These are phyloP conservation scores for Cercospora beticola DNA, from an alignment of 2,329 filamentous ascomycete genomes.

Conservation along the genomic window DNA sequence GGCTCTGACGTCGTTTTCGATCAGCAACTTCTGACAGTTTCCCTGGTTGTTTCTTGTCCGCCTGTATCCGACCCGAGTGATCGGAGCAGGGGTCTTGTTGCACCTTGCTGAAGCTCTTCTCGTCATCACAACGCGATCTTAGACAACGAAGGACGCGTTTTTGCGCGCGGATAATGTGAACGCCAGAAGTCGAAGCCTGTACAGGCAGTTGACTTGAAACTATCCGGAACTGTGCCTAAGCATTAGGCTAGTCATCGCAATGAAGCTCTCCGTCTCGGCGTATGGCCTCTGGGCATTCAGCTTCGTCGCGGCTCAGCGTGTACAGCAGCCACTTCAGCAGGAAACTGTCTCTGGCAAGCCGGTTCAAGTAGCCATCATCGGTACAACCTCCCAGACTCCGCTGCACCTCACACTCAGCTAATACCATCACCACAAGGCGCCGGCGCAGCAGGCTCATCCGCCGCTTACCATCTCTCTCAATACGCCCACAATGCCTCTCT, in stretches of 20 bases:
- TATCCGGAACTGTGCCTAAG: background rate
- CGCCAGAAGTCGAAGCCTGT: background rate
- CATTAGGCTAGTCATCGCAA: background rate
- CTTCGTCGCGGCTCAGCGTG: conserved; percentile 2
- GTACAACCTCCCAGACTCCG: background rate
- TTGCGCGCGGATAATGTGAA: background rate
- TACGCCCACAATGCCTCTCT: conserved; percentile 64
- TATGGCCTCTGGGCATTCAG: background rate
- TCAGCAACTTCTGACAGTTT: background rate
- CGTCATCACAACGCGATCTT: background rate
- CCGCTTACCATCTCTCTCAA: conserved; percentile 77
- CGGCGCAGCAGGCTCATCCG: conserved; percentile 81
- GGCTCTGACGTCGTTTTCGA: background rate
- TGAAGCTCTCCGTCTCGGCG: background rate
- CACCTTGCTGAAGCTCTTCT: background rate
- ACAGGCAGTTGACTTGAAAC: background rate
- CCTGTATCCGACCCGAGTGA: background rate
- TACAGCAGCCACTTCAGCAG: conserved; percentile 21
- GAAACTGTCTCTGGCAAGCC: conserved; percentile 4
- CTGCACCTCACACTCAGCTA: background rate
- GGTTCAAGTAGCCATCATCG: conserved; percentile 28
- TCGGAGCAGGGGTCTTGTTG: conserved; percentile 1
- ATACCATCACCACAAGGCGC: conserved; percentile 60
- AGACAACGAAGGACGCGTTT: background rate
- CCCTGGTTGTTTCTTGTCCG: background rate